Evolutionary conservation across 805 yeast genomes (phyloP).

Genomic region (Ogataea pignaliae): DNA sequence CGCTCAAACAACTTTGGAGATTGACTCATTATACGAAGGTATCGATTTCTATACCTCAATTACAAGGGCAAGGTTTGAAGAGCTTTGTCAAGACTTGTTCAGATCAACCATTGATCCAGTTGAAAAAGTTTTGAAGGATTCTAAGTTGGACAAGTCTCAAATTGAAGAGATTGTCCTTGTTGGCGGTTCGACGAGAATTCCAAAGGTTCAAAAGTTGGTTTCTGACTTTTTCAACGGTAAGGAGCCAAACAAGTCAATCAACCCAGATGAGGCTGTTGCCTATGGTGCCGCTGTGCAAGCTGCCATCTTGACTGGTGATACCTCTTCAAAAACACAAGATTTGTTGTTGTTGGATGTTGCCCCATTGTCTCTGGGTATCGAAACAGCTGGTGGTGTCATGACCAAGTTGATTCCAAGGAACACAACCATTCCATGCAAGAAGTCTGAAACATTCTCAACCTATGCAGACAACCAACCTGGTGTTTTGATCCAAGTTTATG

Average conservation of each 20-base stretch:
- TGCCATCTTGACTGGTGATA: slow-evolving; percentile 93
- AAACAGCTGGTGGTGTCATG: slow-evolving; percentile 80
- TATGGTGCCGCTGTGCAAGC: slow-evolving; percentile 99
- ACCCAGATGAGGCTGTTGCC: slow-evolving; percentile 99
- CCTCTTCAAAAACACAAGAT: slow-evolving; percentile 94
- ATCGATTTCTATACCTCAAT: slow-evolving; percentile 92
- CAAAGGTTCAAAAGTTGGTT: slow-evolving; percentile 92
- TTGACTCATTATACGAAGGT: slow-evolving; percentile 93
- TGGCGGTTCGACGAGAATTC: slow-evolving; percentile 98
- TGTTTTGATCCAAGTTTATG: slow-evolving; percentile 88
- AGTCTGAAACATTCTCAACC: slow-evolving; percentile 70
- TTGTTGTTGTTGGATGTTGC: slow-evolving; percentile 93
- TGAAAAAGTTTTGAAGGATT: slow-evolving; percentile 87
- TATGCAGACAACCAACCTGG: slow-evolving; percentile 87
- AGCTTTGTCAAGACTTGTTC: slow-evolving; percentile 89
- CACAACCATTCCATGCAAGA: slow-evolving; percentile 71
- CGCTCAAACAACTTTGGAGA: slow-evolving; percentile 91
- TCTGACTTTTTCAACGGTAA: slow-evolving; percentile 97
- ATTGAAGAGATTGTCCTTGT: slow-evolving; percentile 92
- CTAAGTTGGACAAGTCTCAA: slow-evolving; percentile 85
- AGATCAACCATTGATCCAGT: slow-evolving; percentile 93
- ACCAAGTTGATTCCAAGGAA: slow-evolving; percentile 76
- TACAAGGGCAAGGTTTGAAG: slow-evolving; percentile 98
- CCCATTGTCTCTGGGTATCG: slow-evolving; percentile 81
- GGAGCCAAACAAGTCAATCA: slow-evolving; percentile 93